Conservation (phyloP, 1,284 basidiomycete species). For the Kalmanozyma brasiliensis region DNA sequence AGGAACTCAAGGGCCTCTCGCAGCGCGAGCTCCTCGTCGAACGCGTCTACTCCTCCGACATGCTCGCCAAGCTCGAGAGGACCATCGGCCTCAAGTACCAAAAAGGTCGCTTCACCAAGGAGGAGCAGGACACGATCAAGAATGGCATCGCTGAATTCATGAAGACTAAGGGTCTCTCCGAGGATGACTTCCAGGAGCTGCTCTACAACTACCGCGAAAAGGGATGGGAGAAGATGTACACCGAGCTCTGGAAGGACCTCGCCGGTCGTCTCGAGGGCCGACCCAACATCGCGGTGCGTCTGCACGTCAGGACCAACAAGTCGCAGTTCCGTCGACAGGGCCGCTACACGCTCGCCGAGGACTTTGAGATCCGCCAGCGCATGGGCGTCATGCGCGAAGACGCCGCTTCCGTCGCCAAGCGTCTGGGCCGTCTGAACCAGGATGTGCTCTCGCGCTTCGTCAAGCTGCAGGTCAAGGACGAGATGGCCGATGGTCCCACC, state of each 20-base stretch:
- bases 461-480: conserved; percentile 40
- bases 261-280: conserved; percentile 38
- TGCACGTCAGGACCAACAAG: conserved; percentile 44
- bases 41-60: conserved; percentile 47
- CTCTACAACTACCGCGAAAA: conserved; percentile 49
- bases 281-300: conserved; percentile 46
- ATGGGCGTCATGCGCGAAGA: conserved; percentile 33
- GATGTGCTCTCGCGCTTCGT: conserved; percentile 41
- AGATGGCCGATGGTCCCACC: conserved; percentile 31
- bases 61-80: conserved; percentile 44
- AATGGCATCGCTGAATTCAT: conserved; percentile 43
- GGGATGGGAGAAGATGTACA: conserved; percentile 45
- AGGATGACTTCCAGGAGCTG: conserved; percentile 50
- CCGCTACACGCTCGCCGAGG: conserved; percentile 45
- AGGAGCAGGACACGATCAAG: conserved; percentile 49
- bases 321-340: conserved; percentile 46
- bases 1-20: conserved; percentile 26
- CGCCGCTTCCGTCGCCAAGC: conserved; percentile 40
- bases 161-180: conserved; percentile 35
- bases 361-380: conserved; percentile 30
- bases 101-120: conserved; percentile 38
- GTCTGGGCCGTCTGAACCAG: conserved; percentile 47
- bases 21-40: conserved; percentile 47
- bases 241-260: conserved; percentile 51
- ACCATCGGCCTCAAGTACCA: conserved; percentile 49